Base-by-base conservation (phyloP, 106 monocot species). In the Acorus calamus region DNA sequence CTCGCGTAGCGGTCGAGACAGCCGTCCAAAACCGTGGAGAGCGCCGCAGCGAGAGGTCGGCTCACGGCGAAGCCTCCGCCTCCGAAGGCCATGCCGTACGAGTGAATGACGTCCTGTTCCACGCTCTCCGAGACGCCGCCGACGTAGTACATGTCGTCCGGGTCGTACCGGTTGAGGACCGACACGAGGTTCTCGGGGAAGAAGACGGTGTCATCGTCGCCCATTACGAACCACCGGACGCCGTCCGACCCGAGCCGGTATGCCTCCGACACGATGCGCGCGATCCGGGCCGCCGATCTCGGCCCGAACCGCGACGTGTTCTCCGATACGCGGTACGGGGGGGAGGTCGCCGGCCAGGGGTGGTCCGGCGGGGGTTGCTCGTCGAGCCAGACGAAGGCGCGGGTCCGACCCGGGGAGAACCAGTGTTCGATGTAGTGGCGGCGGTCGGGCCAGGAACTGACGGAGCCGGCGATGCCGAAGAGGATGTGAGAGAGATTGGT, bases 181-280 rank as follows among this genome's bases (percentile, higher is more conserved):
- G 64, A 71, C 54, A 73, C 78, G 48, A 94, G 72, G 52, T 94
- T 94, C 72, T 89, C 86, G 53, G 69, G 13, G 69, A 94, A 81
- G 75, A 94, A 94, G 44, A 94, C 84, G 49, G 89, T 94, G 80
- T 94, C 89, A 68, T 94, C 89, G 71, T 94, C 89, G 8, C 93
- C 86, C 86, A 94, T 89, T 74, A 89, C 86, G 55, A 86, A 77
- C 93, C 93, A 94, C 70, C 93, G 58, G 50, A 76, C 66, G 54
- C 49, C 62, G 47, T 63, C 75, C 44, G 13, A 47, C 10, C 46
- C 59, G 54, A 65, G 13, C 3, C 45, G 7, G 69, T 74, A 76
- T 7, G 72, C 41, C 61, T 94, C 89, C 63, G 74, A 63, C 49
- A 76, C 83, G 49, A 86, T 79, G 55, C 73, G 49, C 13, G 93